These are phyloP conservation scores for Chlamydomonas reinhardtii DNA, from an alignment of 163 green algal species.

Conservation along the genomic window DNA sequence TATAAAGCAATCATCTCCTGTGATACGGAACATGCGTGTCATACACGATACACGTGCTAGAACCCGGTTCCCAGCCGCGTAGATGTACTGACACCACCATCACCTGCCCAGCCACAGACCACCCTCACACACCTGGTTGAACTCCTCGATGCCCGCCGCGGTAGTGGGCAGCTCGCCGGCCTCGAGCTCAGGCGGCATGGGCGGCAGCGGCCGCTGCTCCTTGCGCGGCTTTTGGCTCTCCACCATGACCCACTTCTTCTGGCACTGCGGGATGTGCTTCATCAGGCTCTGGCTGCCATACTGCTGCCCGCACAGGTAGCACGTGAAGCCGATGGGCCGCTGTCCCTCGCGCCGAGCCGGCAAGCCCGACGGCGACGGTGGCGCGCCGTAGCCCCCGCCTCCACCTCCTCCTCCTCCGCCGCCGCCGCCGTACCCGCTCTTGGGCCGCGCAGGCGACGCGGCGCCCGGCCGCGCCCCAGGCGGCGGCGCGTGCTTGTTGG, in stretches of 20 bases:
- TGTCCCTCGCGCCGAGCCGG: too few relatives aligned
- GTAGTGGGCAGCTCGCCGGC: slow-evolving; percentile 40
- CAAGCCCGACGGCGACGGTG: too few relatives aligned
- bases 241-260: slow-evolving; percentile 72
- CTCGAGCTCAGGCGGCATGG: slow-evolving; percentile 45
- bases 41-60: too few relatives aligned
- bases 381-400: not conserved
- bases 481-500: slow-evolving; percentile 48
- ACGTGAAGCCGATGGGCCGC: too few relatives aligned
- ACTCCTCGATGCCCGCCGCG: slow-evolving; percentile 54
- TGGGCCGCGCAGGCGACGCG: not conserved
- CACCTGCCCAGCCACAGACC: not conserved
- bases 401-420: not conserved
- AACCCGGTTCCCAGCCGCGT: too few relatives aligned
- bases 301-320: slow-evolving; percentile 45
- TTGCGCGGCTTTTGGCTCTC: slow-evolving; percentile 52
- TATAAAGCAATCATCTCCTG: too few relatives aligned
- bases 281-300: slow-evolving; percentile 62
- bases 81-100: too few relatives aligned
- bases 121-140: slow-evolving; percentile 50
- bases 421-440: not conserved
- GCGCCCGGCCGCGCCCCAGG: not conserved
- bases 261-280: slow-evolving; percentile 73
- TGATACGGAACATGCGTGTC: too few relatives aligned
- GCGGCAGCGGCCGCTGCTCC: slow-evolving; percentile 62